These are phyloP conservation scores for Populus hybrid DNA, from an alignment of 441 rosid species.

Conservation along the genomic window DNA sequence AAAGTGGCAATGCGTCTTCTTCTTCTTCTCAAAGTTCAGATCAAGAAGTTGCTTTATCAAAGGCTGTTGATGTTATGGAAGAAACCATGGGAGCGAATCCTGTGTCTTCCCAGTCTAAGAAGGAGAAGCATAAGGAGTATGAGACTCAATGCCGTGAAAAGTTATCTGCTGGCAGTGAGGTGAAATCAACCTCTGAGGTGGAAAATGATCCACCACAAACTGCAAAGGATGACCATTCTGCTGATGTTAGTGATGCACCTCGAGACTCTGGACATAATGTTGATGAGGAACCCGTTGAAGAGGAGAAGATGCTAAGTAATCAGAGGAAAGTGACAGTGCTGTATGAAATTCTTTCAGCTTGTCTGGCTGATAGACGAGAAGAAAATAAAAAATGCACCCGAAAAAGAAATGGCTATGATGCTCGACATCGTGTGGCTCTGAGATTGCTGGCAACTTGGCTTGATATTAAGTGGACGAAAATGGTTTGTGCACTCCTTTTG, in stretches of 20 bases:
- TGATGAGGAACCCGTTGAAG: conserved; percentile 55
- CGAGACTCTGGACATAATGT: conserved; percentile 22
- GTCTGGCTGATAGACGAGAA: conserved; percentile 59
- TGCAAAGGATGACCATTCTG: conserved; percentile 9
- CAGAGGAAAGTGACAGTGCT: conserved; percentile 70
- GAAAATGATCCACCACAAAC: conserved; percentile 15
- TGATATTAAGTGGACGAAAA: conserved; percentile 67
- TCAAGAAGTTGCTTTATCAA: conserved; percentile 60
- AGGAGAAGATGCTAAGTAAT: conserved; percentile 51
- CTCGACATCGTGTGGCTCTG: conserved; percentile 84
- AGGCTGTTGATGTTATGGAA: conserved; percentile 64
- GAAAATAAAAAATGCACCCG: conserved; percentile 41
- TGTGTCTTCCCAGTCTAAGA: conserved; percentile 45
- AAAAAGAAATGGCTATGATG: conserved; percentile 78
- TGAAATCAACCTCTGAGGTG: conserved; percentile 26
- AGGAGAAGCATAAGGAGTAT: conserved; percentile 54
- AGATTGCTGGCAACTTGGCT: conserved; percentile 84
- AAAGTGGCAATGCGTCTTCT: conserved; percentile 35
- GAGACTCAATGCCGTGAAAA: conserved; percentile 68
- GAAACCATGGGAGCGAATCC: conserved; percentile 41
- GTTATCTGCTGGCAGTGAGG: conserved; percentile 34
- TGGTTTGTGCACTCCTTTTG: conserved; percentile 48
- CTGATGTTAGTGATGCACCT: conserved; percentile 11
- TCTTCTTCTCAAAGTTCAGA: conserved; percentile 36
- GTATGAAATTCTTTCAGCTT: conserved; percentile 84